phyloP scores from a whole-genome alignment of 192 early-diverging fungal genomes.

The Coemansia sp. region DNA sequence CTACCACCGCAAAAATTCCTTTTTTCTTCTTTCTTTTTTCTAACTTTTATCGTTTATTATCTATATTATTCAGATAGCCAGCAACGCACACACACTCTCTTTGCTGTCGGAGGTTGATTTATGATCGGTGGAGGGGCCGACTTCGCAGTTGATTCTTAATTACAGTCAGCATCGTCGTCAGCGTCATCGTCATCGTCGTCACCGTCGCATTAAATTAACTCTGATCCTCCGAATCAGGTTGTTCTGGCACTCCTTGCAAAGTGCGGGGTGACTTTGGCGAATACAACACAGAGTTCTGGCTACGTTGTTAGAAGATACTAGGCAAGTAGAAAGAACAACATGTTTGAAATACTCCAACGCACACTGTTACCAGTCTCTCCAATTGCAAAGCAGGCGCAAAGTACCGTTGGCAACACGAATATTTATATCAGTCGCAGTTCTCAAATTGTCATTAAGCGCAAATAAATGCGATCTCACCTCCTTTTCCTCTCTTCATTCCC shows the following conservation, averaged over 20 bases:
- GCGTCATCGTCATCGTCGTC: background rate
- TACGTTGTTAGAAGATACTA: background rate
- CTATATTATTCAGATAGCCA: background rate
- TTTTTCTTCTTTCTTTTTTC: constrained; percentile 1
- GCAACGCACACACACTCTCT: background rate
- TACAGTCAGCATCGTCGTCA: background rate
- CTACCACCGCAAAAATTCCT: background rate
- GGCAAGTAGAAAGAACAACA: background rate
- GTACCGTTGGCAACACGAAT: too few species aligned
- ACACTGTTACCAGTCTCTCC: too few species aligned
- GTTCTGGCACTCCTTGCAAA: background rate
- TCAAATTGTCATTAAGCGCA: too few species aligned
- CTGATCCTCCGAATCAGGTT: constrained; percentile 2
- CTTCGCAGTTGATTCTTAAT: constrained; percentile 5
- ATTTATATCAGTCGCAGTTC: too few species aligned
- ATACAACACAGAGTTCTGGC: background rate
- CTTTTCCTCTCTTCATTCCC: too few species aligned
- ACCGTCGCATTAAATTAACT: background rate
- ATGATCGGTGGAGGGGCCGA: background rate
- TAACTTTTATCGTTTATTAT: background rate
- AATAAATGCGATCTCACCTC: too few species aligned
- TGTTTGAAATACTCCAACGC: too few species aligned
- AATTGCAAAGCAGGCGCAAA: too few species aligned
- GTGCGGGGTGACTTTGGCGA: background rate
- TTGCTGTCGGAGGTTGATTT: background rate